phyloP scores from a whole-genome alignment of 495 filamentous ascomycete genomes.

The Talaromyces nanjingensis region DNA sequence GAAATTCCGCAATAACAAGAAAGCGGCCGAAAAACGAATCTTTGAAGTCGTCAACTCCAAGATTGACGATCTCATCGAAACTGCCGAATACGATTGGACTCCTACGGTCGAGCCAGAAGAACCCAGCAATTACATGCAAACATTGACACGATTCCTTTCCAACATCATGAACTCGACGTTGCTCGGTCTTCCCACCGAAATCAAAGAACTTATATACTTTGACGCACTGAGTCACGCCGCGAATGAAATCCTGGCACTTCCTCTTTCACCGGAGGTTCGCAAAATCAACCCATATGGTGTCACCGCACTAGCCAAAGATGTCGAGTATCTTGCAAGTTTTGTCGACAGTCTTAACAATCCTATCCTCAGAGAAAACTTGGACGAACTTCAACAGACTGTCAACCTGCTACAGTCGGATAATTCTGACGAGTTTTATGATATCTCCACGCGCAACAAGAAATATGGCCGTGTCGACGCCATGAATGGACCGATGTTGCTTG shows the following conservation, averaged over 20 bases:
- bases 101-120: conserved; percentile 55
- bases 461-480: conserved; percentile 87
- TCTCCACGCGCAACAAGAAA: conserved; percentile 77
- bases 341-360: conserved; percentile 74
- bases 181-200: conserved; percentile 82
- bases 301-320: conserved; percentile 70
- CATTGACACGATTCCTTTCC: conserved; percentile 83
- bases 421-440: conserved; percentile 90
- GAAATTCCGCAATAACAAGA: conserved; percentile 82
- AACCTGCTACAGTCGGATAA: conserved; percentile 80
- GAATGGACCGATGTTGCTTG: conserved; percentile 76
- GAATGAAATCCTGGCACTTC: conserved; percentile 78
- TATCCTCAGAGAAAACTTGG: conserved; percentile 76
- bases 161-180: conserved; percentile 96
- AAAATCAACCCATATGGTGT: conserved; percentile 85
- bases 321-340: conserved; percentile 73
- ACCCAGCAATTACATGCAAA: conserved; percentile 88
- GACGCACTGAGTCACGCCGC: conserved; percentile 89
- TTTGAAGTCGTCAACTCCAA: conserved; percentile 99
- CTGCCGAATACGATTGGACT: conserved; percentile 95
- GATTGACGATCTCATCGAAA: conserved; percentile 95
- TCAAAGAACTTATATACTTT: conserved; percentile 97
- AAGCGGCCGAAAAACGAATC: conserved; percentile 92
- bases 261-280: conserved; percentile 70
- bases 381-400: conserved; percentile 89